These are phyloP conservation scores for Priceomyces castillae DNA, from an alignment of 805 yeast species.

Conservation along the genomic window DNA sequence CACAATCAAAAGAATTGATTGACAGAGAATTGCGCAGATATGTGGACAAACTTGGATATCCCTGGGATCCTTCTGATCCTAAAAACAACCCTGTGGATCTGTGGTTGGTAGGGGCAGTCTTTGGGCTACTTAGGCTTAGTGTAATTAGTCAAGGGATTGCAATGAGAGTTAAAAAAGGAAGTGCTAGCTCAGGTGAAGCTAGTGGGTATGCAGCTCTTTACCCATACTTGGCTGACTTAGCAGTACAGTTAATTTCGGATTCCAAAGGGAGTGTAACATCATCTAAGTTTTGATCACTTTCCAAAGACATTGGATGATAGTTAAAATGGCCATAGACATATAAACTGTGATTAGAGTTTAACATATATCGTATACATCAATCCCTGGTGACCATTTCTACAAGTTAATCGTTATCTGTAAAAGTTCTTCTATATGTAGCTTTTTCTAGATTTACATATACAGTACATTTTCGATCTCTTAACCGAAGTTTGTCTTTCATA, in stretches of 20 bases:
- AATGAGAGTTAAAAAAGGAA: constrained; percentile 50
- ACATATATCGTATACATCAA: no score
- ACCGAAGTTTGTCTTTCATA: no score
- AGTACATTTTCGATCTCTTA: no score
- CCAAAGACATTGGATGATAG: no score
- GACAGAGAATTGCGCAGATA: constrained; percentile 27
- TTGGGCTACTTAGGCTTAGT: constrained; percentile 52
- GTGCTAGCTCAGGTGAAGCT: constrained; percentile 54
- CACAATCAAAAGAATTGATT: constrained; percentile 20
- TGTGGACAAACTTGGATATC: constrained; percentile 18
- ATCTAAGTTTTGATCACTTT: not conserved
- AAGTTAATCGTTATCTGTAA: no score
- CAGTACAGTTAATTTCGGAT: constrained; percentile 18
- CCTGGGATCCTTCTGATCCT: constrained; percentile 32
- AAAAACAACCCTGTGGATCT: constrained; percentile 42
- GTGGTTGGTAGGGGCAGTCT: constrained; percentile 55
- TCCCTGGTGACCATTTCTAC: no score
- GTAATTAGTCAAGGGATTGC: constrained; percentile 65
- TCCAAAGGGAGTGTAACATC: constrained; percentile 1
- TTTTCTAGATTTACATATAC: no score
- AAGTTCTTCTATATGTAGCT: no score
- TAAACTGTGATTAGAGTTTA: no score
- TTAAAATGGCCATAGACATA: no score
- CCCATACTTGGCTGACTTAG: constrained; percentile 29
- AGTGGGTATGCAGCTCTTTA: constrained; percentile 35